Percentiles rank a stretch among this genome's conserved stretches.
These are phyloP conservation scores for Fraxinus baroniana DNA, from an alignment of 305 asterid species.

Conservation along the genomic window DNA sequence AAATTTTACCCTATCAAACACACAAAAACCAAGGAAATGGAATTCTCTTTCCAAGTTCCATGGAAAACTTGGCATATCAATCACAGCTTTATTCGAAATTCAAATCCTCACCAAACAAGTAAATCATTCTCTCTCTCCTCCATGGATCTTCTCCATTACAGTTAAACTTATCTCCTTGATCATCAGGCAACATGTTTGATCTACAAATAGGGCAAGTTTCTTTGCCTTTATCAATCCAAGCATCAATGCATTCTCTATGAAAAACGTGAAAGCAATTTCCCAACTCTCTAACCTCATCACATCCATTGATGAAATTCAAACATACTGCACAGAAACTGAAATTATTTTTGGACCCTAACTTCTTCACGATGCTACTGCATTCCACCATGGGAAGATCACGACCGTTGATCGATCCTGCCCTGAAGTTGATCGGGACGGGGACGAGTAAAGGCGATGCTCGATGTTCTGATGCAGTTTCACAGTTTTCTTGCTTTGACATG, in stretches of 20 bases:
- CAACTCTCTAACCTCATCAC: slow-evolving; percentile 25
- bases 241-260: slow-evolving; percentile 33
- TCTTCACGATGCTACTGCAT: background rate
- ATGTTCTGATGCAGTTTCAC: background rate
- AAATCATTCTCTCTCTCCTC: background rate
- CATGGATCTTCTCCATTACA: slow-evolving; percentile 21
- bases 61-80: no score
- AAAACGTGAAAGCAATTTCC: slow-evolving; percentile 32
- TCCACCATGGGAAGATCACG: background rate
- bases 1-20: no score
- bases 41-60: no score
- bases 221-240: slow-evolving; percentile 32
- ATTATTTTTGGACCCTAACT: background rate
- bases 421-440: background rate
- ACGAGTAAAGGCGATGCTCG: slow-evolving; percentile 8
- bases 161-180: slow-evolving; percentile 21
- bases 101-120: background rate
- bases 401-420: background rate
- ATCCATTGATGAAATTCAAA: slow-evolving; percentile 20
- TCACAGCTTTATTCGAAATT: background rate
- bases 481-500: background rate
- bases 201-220: slow-evolving; percentile 37
- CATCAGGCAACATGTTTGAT: background rate
- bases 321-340: slow-evolving; percentile 29
- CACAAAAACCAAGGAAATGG: no score